Conservation (phyloP, 2,329 filamentous ascomycete genomes). For the Magnaporthiopsis incrustans region DNA sequence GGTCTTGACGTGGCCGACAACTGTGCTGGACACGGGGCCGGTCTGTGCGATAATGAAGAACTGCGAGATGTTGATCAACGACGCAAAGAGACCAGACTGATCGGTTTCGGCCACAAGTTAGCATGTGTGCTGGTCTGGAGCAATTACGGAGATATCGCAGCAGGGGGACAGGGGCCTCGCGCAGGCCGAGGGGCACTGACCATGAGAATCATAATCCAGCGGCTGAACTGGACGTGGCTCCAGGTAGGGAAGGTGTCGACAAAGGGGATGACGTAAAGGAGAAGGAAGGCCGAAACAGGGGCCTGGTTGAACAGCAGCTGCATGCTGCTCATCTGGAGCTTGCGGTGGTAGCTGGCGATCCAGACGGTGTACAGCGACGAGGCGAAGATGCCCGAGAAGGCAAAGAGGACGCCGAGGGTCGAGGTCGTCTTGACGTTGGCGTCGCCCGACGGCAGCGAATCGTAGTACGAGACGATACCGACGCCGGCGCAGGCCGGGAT, state of each 20-base stretch:
- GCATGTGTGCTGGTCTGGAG: slow-evolving; percentile 11
- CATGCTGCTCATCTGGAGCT: slow-evolving; percentile 58
- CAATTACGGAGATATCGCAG: not conserved
- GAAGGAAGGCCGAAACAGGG: slow-evolving; percentile 51
- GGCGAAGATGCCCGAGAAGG: slow-evolving; percentile 54
- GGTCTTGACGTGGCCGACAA: slow-evolving; percentile 59
- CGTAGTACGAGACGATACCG: slow-evolving; percentile 59
- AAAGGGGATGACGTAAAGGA: slow-evolving; percentile 60
- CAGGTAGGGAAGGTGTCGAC: slow-evolving; percentile 54
- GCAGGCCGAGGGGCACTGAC: slow-evolving; percentile 22
- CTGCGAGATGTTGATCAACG: slow-evolving; percentile 56
- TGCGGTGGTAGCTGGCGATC: slow-evolving; percentile 58
- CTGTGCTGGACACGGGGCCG: slow-evolving; percentile 56
- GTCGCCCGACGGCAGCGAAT: slow-evolving; percentile 44
- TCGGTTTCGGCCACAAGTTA: slow-evolving; percentile 11
- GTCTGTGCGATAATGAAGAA: slow-evolving; percentile 56
- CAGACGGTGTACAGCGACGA: slow-evolving; percentile 62
- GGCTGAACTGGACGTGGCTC: slow-evolving; percentile 38
- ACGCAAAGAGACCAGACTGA: slow-evolving; percentile 55
- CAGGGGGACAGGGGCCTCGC: not conserved
- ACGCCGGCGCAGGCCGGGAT: slow-evolving; percentile 57
- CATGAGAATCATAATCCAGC: slow-evolving; percentile 52
- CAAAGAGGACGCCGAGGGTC: slow-evolving; percentile 53
- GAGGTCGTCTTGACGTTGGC: slow-evolving; percentile 46
- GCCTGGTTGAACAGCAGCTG: slow-evolving; percentile 63